Base-by-base conservation (phyloP, 495 filamentous ascomycete genomes). In the Chaetomium cochliodes region DNA sequence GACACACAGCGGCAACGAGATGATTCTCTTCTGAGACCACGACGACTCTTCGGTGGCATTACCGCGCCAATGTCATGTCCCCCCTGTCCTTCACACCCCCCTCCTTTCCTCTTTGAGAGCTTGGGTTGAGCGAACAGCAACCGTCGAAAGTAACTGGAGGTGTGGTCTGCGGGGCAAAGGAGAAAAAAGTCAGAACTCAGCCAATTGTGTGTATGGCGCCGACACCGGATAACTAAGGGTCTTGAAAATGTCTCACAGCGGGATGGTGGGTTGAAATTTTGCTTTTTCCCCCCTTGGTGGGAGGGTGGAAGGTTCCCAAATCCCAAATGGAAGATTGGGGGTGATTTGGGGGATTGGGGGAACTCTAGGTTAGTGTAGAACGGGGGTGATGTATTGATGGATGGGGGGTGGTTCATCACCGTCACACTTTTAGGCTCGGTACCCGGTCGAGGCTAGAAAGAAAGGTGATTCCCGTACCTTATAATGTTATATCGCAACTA, bases 181-280 rank as follows among this genome's bases (percentile, higher is more conserved):
- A 20, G 60, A 28, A 47, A 46, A 50, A 50, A 50, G 47, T 25
- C 12, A 58, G 37, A 44, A 65, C 57, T 64, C 33, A 60, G 64
- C 67, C 68, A 70, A 70, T 67, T 61, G 58, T 44, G 64, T 53
- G 60, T 51, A 58, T 53, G 16, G 64, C 58, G 60, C 60, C 60
- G 60, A 53, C 58, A 50, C 67, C 61, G 67, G 67, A 30, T 30
- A 60, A 62, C 52, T 60, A 53, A 42, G 68, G 30, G 37, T 26
- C 54, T 41, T 28, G 16, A 52, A 61, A 55, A 46, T 59, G 51
- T 56, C 58, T 54, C 59, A 58, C 47, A n/a, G 55, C 58, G 63
- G 62, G 62, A 42, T 47, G 58, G 44, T 60, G 58, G 37, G 47
- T 61, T 22, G 16, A 47, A 39, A 13, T 39, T 64, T 64, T 30